These are phyloP conservation scores for Harringtonia aguacate DNA, from an alignment of 2,329 filamentous ascomycete species.

Conservation along the genomic window DNA sequence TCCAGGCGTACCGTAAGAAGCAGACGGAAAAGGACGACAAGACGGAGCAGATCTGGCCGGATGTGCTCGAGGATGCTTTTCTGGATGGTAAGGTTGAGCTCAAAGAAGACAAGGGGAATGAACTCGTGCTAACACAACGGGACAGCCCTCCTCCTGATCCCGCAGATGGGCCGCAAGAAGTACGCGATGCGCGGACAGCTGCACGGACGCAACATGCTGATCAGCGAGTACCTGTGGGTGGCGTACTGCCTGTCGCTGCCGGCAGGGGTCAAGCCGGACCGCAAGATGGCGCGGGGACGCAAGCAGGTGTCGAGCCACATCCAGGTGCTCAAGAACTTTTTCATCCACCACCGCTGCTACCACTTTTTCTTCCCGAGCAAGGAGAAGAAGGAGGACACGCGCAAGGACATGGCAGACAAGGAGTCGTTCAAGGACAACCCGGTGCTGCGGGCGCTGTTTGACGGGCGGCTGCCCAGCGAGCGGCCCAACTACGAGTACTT, in stretches of 20 bases:
- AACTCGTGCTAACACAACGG: background rate
- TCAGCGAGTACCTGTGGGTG: constrained; percentile 56
- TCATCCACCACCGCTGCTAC: constrained; percentile 50
- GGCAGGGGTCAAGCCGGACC: constrained; percentile 32
- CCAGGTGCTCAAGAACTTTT: constrained; percentile 58
- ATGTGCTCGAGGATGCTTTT: constrained; percentile 54
- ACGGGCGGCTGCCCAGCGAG: constrained; percentile 45
- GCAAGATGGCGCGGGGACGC: constrained; percentile 34
- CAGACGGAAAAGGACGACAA: constrained; percentile 54
- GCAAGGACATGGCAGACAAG: constrained; percentile 26
- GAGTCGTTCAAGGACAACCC: constrained; percentile 54
- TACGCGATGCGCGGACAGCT: constrained; percentile 53
- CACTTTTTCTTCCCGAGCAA: constrained; percentile 49
- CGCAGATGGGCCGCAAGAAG: constrained; percentile 56
- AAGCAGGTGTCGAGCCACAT: constrained; percentile 64
- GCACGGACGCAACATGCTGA: constrained; percentile 60
- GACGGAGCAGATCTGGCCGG: constrained; percentile 50
- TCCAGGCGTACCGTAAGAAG: constrained; percentile 54
- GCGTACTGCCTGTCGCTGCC: constrained; percentile 34
- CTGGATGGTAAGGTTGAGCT: constrained; percentile 54
- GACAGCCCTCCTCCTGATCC: constrained; percentile 52
- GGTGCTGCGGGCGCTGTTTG: constrained; percentile 49
- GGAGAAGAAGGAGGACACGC: constrained; percentile 41
- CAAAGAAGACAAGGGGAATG: too few relatives aligned
- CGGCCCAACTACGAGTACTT: constrained; percentile 54